Evolutionary conservation across 768 basidiomycete species (phyloP), one percentile per base, ranked within the genome.

Genomic region (Suillus paluster): DNA sequence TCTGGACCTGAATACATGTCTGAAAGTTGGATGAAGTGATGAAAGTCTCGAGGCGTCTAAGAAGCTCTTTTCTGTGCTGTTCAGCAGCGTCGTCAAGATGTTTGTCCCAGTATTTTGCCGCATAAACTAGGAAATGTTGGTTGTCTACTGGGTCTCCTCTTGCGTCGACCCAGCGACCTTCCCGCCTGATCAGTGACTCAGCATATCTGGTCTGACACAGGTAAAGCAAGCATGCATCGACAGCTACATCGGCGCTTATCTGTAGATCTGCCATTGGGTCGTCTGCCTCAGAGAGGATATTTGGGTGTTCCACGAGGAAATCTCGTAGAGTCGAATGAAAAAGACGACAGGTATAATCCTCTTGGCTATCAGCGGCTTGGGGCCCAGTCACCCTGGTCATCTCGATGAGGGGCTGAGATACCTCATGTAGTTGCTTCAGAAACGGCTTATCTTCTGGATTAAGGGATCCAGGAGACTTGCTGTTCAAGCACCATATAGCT

Each of bases 71-170:
- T 15, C 38, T 25, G 14, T 63, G 30, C 14, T 21, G 34, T 21
- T 53, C 50, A 17, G 21, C 23, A 21, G 70, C 57, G n/a, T 68
- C 52, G 34, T 72, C 69, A 27, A 77, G 63, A 46, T 73, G 71
- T 39, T 71, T 72, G 55, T 70, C 73, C 75, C 75, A 77, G 61
- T 77, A 73, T 46, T 77, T 77, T 3, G 73, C 69, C 8, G 64
- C 58, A 50, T 77, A 77, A 9, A 62, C 39, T 34, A 67, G 65
- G 61, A 77, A 75, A 12, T 58, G 68, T 42, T 73, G 73, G 10
- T 68, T 56, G 23, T 70, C 58, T 14, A 75, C 65, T 2, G 69
- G 56, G 1, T 54, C 59, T 9, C 66, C 70, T 11, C 44, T 36
- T n/a, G 52, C 49, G 44, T 75, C 74, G 33, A 66, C 23, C 74